phyloP scores from a whole-genome alignment of 192 early-diverging fungal genomes.

The Phlyctochytrium bullatum region DNA sequence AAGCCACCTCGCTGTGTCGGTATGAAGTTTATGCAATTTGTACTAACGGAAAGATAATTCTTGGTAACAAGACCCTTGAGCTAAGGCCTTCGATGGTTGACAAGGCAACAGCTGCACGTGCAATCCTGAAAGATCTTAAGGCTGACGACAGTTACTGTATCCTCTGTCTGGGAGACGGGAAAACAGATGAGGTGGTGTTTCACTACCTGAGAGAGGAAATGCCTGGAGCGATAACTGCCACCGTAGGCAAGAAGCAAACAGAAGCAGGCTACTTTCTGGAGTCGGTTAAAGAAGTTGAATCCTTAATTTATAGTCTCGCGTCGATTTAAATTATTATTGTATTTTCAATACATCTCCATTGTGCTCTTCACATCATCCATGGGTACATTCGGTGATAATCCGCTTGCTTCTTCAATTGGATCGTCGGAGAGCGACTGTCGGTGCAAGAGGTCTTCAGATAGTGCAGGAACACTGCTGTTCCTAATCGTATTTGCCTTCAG shows the following conservation, averaged over 20 bases:
- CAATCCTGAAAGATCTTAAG: conserved; percentile 80
- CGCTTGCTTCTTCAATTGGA: too few relatives aligned
- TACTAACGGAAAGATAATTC: conserved; percentile 64
- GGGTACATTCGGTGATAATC: too few relatives aligned
- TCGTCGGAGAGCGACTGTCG: too few relatives aligned
- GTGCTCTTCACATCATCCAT: too few relatives aligned
- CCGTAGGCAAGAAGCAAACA: conserved; percentile 96
- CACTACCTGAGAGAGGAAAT: conserved; percentile 38
- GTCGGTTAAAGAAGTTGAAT: conserved; percentile 42
- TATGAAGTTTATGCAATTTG: conserved; percentile 88
- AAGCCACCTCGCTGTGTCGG: conserved; percentile 3
- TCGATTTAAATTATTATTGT: too few relatives aligned
- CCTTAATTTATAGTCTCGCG: neutral
- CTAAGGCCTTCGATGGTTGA: conserved; percentile 89
- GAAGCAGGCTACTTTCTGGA: conserved; percentile 87
- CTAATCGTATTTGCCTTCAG: neutral
- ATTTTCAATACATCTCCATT: too few relatives aligned
- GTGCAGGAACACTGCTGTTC: too few relatives aligned
- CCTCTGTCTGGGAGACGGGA: conserved; percentile 84
- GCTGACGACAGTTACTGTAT: neutral
- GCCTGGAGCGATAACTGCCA: conserved; percentile 69
- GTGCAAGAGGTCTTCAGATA: too few relatives aligned
- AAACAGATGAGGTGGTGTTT: conserved; percentile 94
- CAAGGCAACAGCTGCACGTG: conserved; percentile 83
- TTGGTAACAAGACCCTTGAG: conserved; percentile 97